Evolutionary conservation across 2,329 filamentous ascomycete species (phyloP), one percentile per base, ranked within the genome.

Genomic region (Clonostachys sp.): DNA sequence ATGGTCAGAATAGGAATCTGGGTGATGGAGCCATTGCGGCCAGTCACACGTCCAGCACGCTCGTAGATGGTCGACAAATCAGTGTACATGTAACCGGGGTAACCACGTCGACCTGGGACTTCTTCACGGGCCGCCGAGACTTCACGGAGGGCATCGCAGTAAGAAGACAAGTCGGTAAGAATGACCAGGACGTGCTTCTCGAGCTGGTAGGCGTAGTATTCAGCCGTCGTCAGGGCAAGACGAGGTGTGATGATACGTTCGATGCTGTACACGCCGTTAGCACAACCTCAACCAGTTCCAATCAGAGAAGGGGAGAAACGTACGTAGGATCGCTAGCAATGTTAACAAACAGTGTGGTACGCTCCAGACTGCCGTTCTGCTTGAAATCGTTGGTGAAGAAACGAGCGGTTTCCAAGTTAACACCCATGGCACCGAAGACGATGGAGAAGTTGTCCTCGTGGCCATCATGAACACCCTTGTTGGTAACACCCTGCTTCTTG

Each of bases 71-170:
- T 99, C 50, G 94, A 96, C 84, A 99, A 88, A 83, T 99, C 95
- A 58, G 94, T 99, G 80, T 99, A 99, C 94, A 99, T 99, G 81
- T 99, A 99, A 89, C 94, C 94, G 46, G 94, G 94, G 77, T 94
- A 99, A 81, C 94, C 94, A 84, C 94, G 92, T 70, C 94, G 92
- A 80, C 94, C 94, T 39, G 94, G 94, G 41, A 99, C 94, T 84
- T 99, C 94, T 80, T 99, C 94, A 75, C 94, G 84, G 46, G 94
- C 94, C 47, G 94, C 92, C 13, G 94, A 99, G 45, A 99, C 94
- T 74, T 99, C 94, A 82, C 94, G 94, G 55, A 99, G 86, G 56
- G 94, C 95, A 70, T 99, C 94, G 70, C 95, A 99, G 80, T 99
- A 99, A 44, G 94, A 91, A 2, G 94, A 94, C 59, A 99, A 75